Evolutionary conservation across 179 eudicot species (phyloP).

Genomic region (Vitellaria paradoxa): DNA sequence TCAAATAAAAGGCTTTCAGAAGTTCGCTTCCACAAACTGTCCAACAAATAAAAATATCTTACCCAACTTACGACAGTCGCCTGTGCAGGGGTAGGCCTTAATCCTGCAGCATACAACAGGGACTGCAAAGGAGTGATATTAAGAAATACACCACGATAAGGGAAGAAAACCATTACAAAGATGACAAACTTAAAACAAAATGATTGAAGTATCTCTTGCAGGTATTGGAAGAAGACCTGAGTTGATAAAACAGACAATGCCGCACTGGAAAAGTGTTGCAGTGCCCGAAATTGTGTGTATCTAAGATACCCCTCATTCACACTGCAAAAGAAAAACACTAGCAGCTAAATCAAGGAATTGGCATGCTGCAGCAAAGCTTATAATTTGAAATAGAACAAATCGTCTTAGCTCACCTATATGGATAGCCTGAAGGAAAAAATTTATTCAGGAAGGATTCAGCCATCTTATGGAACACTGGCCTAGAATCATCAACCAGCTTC

Average conservation of each 20-base stretch:
- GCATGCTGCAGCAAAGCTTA: not conserved
- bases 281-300: conserved; percentile 93
- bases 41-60: conserved; percentile 26
- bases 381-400: not conserved
- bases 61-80: conserved; percentile 99
- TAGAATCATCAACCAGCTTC: conserved; percentile 65
- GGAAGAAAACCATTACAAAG: not conserved
- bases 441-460: conserved; percentile 77
- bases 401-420: conserved; percentile 63
- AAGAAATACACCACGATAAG: not conserved
- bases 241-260: conserved; percentile 90
- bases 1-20: not conserved
- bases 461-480: conserved; percentile 56
- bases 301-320: conserved; percentile 94
- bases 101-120: conserved; percentile 98
- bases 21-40: not conserved
- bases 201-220: not conserved
- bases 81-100: conserved; percentile 99
- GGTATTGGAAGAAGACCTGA: conserved; percentile 66
- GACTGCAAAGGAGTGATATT: conserved; percentile 76
- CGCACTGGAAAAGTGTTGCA: conserved; percentile 93
- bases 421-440: conserved; percentile 94
- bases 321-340: conserved; percentile 47
- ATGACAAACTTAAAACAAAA: not conserved
- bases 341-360: not conserved